Base-by-base conservation (phyloP, 2,329 filamentous ascomycete genomes). In the Fusarium vanettenii region DNA sequence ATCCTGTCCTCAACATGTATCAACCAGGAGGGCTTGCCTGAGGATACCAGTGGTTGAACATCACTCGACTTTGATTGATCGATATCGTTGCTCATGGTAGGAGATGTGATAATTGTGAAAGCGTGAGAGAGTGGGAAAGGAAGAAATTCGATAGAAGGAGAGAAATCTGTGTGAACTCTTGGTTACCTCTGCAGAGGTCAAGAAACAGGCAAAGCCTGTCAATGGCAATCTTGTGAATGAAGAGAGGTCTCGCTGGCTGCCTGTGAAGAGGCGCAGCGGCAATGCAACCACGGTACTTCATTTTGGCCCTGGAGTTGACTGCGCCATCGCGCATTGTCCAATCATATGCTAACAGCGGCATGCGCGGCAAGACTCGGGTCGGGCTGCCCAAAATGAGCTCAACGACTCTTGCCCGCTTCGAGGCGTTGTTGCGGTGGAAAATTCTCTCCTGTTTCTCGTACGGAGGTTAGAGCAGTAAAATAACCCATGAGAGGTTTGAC, bases 351-450 rank as follows among this genome's bases (percentile, higher is more conserved):
- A 3, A n/a, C 43, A 8, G 18, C 43, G 41, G 43, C 25, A 61
- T 18, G 33, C 35, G 56, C 43, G 56, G 27, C 64, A 60, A 52
- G 20, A 25, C 41, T 25, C 5, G 13, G 13, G 41, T 4, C 25
- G 64, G 0, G 20, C 59, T 1, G 25, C 7, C 0, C 27, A 10
- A 0, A 56, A 10, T 0, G 60, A 63, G 11, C 16, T 52, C 3
- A 73, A 73, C 7, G 61, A 66, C 6, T 61, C 68, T 0, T 68
- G 68, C 2, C 2, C 20, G 2, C 60, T 68, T 10, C 61, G 70
- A 0, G 64, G 68, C 1, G 33, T 71, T 1, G 41, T 57, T 0
- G 22, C n/a, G n/a, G n/a, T n/a, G n/a, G n/a, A n/a, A n/a, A n/a
- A n/a, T n/a, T n/a, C n/a, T n/a, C n/a, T n/a, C n/a, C n/a, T n/a